Evolutionary conservation across 495 filamentous ascomycete genomes (phyloP).

Genomic region (Aspergillus taichungensis): DNA sequence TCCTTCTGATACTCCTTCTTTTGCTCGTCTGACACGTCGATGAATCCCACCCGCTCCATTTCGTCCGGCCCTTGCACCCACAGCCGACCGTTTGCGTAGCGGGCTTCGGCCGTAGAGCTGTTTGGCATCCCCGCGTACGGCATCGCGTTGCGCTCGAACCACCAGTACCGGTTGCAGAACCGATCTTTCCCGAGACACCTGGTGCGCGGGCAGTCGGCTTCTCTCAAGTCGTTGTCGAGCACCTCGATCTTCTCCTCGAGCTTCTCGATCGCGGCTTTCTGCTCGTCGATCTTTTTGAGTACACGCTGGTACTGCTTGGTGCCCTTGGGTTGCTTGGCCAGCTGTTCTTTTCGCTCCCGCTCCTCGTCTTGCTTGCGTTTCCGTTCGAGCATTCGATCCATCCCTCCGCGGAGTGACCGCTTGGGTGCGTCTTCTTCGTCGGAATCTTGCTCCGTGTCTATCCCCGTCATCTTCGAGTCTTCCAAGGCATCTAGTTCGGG

Average conservation of each 20-base stretch:
- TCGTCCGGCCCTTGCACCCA: slow-evolving; percentile 96
- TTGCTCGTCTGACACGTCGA: slow-evolving; percentile 65
- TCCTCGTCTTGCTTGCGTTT: slow-evolving; percentile 79
- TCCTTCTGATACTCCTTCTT: slow-evolving; percentile 49
- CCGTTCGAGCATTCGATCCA: slow-evolving; percentile 66
- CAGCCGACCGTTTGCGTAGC: slow-evolving; percentile 86
- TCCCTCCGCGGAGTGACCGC: slow-evolving; percentile 68
- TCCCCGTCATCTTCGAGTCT: slow-evolving; percentile 59
- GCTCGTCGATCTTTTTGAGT: slow-evolving; percentile 76
- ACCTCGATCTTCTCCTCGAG: slow-evolving; percentile 76
- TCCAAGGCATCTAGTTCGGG: slow-evolving; percentile 47
- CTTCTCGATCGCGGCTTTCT: slow-evolving; percentile 66
- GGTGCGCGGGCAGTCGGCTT: slow-evolving; percentile 86
- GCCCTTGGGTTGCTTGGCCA: slow-evolving; percentile 71
- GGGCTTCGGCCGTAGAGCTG: slow-evolving; percentile 78
- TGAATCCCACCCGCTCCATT: slow-evolving; percentile 75
- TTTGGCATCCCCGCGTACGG: slow-evolving; percentile 81
- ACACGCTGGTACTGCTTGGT: slow-evolving; percentile 87
- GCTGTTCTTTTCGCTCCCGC: slow-evolving; percentile 67
- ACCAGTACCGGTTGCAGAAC: slow-evolving; percentile 98
- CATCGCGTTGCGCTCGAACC: slow-evolving; percentile 99
- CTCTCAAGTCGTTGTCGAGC: slow-evolving; percentile 84
- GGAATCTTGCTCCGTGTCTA: slow-evolving; percentile 49
- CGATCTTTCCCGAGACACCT: slow-evolving; percentile 83
- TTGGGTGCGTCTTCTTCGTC: slow-evolving; percentile 56